Evolutionary conservation across 2,329 filamentous ascomycete genomes (phyloP).

Genomic region (Bertia moriformis): DNA sequence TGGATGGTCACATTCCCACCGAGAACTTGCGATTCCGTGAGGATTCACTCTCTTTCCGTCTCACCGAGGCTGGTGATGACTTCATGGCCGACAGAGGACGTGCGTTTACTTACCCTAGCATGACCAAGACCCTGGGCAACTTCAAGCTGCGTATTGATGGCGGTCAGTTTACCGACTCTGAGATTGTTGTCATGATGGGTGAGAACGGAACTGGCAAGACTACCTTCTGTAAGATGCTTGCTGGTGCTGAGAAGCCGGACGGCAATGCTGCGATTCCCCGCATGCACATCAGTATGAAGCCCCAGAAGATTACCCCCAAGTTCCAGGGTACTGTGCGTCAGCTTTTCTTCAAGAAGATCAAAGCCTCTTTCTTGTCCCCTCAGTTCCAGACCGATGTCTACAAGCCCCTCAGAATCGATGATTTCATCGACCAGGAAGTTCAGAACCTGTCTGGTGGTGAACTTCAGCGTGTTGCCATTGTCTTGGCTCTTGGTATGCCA

Average conservation of each 20-base stretch:
- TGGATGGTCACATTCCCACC: constrained; percentile 93
- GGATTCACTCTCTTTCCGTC: constrained; percentile 88
- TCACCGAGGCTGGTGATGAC: constrained; percentile 78
- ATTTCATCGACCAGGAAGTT: constrained; percentile 98
- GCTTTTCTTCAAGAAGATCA: constrained; percentile 99
- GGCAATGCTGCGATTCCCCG: constrained; percentile 63
- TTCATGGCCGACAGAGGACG: constrained; percentile 72
- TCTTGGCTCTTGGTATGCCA: constrained; percentile 84
- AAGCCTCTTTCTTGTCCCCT: constrained; percentile 84
- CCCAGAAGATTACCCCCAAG: constrained; percentile 97
- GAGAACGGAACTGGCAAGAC: constrained; percentile 99
- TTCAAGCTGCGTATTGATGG: constrained; percentile 73
- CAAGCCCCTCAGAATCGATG: constrained; percentile 96
- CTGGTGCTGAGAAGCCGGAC: constrained; percentile 85
- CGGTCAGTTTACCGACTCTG: constrained; percentile 89
- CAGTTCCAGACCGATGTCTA: constrained; percentile 99
- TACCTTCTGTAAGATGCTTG: constrained; percentile 92
- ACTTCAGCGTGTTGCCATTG: constrained; percentile 96
- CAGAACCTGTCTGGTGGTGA: constrained; percentile 98
- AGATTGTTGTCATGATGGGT: constrained; percentile 99
- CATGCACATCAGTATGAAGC: constrained; percentile 99
- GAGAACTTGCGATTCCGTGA: constrained; percentile 98
- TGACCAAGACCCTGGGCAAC: constrained; percentile 82
- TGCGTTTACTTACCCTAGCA: constrained; percentile 73
- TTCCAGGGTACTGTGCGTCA: constrained; percentile 94